Evolutionary conservation across 1,139 yeast genomes (phyloP).

Genomic region (Nakaseomyces delphensis): DNA sequence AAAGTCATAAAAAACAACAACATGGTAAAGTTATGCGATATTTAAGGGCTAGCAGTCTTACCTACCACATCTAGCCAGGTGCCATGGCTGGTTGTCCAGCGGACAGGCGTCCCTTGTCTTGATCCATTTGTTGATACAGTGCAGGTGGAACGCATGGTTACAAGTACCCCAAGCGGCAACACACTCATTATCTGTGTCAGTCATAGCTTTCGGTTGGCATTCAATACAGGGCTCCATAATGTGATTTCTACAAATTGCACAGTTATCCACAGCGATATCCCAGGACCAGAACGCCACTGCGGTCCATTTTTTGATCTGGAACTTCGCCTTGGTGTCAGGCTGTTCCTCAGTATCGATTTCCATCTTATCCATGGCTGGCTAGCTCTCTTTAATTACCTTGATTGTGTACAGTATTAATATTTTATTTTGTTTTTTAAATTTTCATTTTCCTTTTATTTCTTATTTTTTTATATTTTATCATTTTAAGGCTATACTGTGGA

Average conservation of each 20-base stretch:
- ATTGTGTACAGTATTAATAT: conserved; percentile 12
- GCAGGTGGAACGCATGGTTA: conserved; percentile 51
- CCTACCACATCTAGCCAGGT: conserved; percentile 70
- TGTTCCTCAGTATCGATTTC: conserved; percentile 18
- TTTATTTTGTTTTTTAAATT: neutral
- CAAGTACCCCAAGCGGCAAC: conserved; percentile 97
- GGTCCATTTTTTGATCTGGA: conserved; percentile 83
- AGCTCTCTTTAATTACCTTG: conserved; percentile 5
- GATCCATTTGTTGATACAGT: conserved; percentile 94
- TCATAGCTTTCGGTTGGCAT: conserved; percentile 79
- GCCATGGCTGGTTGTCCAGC: conserved; percentile 91
- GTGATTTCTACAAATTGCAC: conserved; percentile 97
- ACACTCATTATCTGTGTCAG: conserved; percentile 66
- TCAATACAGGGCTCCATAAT: conserved; percentile 98
- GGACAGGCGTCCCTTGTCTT: conserved; percentile 98
- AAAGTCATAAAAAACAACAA: too few species aligned
- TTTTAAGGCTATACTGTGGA: too few species aligned
- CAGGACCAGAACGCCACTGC: conserved; percentile 99
- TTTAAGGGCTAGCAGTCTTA: too few species aligned
- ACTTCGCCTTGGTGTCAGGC: conserved; percentile 36
- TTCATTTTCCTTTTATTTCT: too few species aligned
- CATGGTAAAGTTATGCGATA: too few species aligned
- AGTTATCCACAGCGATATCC: conserved; percentile 93
- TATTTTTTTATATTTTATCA: too few species aligned
- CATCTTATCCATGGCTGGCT: conserved; percentile 13